phyloP scores from a whole-genome alignment of 2,329 filamentous ascomycete species.

The Trichoderma gracile region DNA sequence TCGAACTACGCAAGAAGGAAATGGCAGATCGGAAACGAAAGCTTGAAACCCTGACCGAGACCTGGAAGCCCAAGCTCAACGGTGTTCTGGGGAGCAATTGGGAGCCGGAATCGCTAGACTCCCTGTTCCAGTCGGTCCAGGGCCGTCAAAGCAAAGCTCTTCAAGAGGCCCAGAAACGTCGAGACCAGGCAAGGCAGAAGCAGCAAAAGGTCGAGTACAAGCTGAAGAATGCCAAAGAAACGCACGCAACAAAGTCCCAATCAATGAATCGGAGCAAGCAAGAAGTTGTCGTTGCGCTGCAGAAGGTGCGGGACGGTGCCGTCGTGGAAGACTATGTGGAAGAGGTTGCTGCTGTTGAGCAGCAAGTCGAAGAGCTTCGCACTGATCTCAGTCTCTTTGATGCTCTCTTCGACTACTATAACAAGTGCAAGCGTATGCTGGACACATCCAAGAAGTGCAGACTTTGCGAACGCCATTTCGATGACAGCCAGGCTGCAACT shows the following conservation, averaged over 20 bases:
- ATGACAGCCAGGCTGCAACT: slow-evolving; percentile 57
- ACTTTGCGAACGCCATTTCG: slow-evolving; percentile 72
- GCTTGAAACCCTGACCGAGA: slow-evolving; percentile 73
- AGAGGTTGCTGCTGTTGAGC: slow-evolving; percentile 52
- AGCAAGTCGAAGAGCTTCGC: slow-evolving; percentile 61
- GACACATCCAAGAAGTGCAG: slow-evolving; percentile 71
- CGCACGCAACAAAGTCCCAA: slow-evolving; percentile 61
- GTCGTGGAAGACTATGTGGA: slow-evolving; percentile 56
- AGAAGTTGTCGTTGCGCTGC: slow-evolving; percentile 53
- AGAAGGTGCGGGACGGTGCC: slow-evolving; percentile 45
- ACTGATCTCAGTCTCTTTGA: slow-evolving; percentile 70
- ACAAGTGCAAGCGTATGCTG: slow-evolving; percentile 64
- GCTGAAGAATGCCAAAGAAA: slow-evolving; percentile 65
- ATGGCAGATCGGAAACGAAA: slow-evolving; percentile 70
- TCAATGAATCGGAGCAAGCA: slow-evolving; percentile 64
- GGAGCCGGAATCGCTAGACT: slow-evolving; percentile 69
- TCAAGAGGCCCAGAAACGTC: slow-evolving; percentile 65
- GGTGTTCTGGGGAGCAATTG: slow-evolving; percentile 65
- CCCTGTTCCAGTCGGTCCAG: slow-evolving; percentile 65
- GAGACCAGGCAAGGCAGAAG: slow-evolving; percentile 70
- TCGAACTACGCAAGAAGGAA: slow-evolving; percentile 83
- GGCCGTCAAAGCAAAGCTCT: slow-evolving; percentile 59
- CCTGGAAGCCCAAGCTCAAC: slow-evolving; percentile 71
- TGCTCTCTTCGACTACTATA: slow-evolving; percentile 70
- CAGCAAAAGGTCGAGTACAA: slow-evolving; percentile 75